Percentiles rank a stretch among this genome's conserved stretches.
phyloP scores from a whole-genome alignment of 2,329 filamentous ascomycete species.

The Sclerotinia subarctica region DNA sequence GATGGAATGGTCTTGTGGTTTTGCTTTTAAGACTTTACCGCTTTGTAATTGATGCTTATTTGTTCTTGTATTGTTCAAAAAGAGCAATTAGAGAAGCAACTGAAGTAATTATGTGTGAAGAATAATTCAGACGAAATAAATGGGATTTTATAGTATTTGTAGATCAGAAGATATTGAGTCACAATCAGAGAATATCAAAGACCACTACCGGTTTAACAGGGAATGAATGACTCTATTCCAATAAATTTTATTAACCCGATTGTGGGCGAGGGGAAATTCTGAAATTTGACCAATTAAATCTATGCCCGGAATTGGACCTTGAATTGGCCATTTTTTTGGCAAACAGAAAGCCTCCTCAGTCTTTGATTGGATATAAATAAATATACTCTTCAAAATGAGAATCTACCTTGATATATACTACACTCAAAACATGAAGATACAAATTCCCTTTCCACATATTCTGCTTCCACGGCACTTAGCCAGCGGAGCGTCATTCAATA shows the following conservation, averaged over 20 bases:
- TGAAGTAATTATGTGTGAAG: too few relatives aligned
- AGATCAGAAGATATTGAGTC: slow-evolving; percentile 1
- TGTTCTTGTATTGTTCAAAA: background rate
- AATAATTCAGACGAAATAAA: background rate
- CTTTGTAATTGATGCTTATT: slow-evolving; percentile 5
- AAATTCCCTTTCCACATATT: background rate
- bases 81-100: background rate
- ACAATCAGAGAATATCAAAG: background rate
- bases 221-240: background rate
- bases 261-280: slow-evolving; percentile 14
- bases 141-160: background rate
- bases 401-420: too few relatives aligned
- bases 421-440: background rate
- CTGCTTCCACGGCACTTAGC: background rate
- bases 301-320: background rate
- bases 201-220: background rate
- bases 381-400: too few relatives aligned
- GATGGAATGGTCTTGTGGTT: background rate
- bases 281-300: background rate
- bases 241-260: slow-evolving; percentile 2
- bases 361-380: background rate
- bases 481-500: background rate
- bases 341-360: background rate
- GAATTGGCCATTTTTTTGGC: background rate
- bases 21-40: background rate